Percentiles rank a stretch among this genome's conserved stretches.
phyloP scores from a whole-genome alignment of 441 rosid species.

The Geranium incanum region DNA sequence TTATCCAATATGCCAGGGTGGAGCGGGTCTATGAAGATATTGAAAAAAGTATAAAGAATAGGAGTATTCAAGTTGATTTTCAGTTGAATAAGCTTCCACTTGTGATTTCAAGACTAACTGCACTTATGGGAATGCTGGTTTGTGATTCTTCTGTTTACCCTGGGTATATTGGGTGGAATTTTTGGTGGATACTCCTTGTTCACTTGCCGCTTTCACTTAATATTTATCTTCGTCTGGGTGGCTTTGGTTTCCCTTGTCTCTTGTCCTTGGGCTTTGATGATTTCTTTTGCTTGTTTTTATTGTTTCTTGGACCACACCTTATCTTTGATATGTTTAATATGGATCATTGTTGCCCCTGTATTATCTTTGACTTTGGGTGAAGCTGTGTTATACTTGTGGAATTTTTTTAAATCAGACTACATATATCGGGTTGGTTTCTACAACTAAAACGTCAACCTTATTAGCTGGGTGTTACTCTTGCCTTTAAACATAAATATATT shows the following conservation, averaged over 20 bases:
- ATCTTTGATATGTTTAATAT: background rate
- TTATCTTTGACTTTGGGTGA: background rate
- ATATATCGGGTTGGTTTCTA: too few relatives aligned
- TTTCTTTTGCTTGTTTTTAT: background rate
- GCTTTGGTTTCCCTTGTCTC: background rate
- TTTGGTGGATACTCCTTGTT: background rate
- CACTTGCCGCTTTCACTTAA: background rate
- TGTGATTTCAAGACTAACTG: conserved; percentile 72
- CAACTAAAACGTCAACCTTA: too few relatives aligned
- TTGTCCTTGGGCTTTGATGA: background rate
- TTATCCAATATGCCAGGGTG: conserved; percentile 53
- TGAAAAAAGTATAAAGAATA: conserved; percentile 39
- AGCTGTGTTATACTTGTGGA: background rate
- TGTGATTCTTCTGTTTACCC: conserved; percentile 15
- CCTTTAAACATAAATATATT: too few relatives aligned
- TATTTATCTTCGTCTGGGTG: background rate
- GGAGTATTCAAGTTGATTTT: conserved; percentile 53
- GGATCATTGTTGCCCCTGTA: background rate
- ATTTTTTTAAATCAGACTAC: too few relatives aligned
- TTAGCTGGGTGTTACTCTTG: too few relatives aligned
- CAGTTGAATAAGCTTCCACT: conserved; percentile 65
- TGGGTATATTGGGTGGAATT: background rate
- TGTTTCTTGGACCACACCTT: background rate
- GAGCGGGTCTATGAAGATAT: conserved; percentile 72
- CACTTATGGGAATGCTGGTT: conserved; percentile 87